Evolutionary conservation across 257 asterid genomes (phyloP), one percentile per base, ranked within the genome.

Genomic region (Plantago major): DNA sequence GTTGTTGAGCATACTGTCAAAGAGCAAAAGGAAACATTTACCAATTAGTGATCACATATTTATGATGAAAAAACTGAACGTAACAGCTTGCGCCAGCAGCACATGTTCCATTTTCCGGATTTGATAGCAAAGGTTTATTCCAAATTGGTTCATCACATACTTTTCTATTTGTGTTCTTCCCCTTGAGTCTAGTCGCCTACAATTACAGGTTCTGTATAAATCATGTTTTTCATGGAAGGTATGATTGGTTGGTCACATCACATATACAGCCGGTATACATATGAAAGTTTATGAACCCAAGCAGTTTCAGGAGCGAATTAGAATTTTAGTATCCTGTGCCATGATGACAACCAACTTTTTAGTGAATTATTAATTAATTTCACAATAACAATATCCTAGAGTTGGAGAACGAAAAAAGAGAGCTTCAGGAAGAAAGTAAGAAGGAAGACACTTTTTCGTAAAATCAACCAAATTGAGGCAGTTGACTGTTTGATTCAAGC

Each of bases 1-100:
- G 59, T 55, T 77, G 86, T 70, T 82, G 89, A 38, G 79, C 78
- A 55, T 80, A 82, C 96, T 90, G 95, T 65, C 22, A 10, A 38
- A 58, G 52, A 53, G 4, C 67, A 63, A 6, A 50, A 33, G 63
- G 47, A 59, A 15, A 43, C 26, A 44, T 2, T 15, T 8, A 58
- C 19, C 15, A 58, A n/a, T 9, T 19, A 15, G 17, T 22, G 12
- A 52, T 60, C 38, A 4, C 11, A 11, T 60, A 18, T 51, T 7
- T 19, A 33, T 5, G 11, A 19, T 26, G 5, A 18, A 46, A 12
- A 46, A 30, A 46, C 10, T 11, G 40, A 37, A 22, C 6, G 26
- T 3, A 16, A 56, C 46, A 56, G 33, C 19, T 43, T 45, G 33
- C 11, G 7, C 40, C 40, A 1, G 40, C 40, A 33, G 40, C 40